Base-by-base conservation (phyloP, 2,329 filamentous ascomycete species). In the Capronia coronata region DNA sequence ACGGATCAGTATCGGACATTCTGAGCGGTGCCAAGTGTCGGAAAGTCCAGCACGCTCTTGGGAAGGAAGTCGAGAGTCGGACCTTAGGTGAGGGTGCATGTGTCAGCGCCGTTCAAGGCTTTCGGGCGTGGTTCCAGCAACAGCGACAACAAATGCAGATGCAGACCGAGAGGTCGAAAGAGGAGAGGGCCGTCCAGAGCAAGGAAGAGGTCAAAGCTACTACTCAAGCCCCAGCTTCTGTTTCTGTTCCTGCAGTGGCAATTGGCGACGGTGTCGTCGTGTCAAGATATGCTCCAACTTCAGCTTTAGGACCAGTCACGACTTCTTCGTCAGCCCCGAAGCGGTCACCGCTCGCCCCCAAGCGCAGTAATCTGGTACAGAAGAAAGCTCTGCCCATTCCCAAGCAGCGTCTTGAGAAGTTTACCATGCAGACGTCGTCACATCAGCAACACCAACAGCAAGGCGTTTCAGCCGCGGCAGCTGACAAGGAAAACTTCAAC, bases 11-110 rank as follows among this genome's bases (percentile, higher is more conserved):
- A 1, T 34, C 43, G 21, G 32, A 48, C 22, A 32, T 54, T 27
- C 32, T 60, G 35, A 46, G 43, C 19, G 54, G 49, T 21, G 52
- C 48, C 9, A 61, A 57, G 45, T 48, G 39, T 25, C 44, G 54
- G 27, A 62, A 60, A 46, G 54, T 62, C 13, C 55, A 59, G 22
- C 47, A 57, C 25, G 59, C 58, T 8, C 43, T 62, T 3, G 46
- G 46, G 11, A 61, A 59, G 45, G 55, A 61, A 42, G 54, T 57
- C 18, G 56, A 59, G 25, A 58, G 48, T 40, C 51, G 54, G 37
- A 22, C 50, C 7, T 42, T 62, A 10, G 59, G 59, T 21, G 39
- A 56, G 27, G 58, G 58, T 4, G 55, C 58, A 9, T 61, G 53
- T 46, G 35, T 58, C 22, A 52, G 46, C 27, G 56, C 59, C 8